Evolutionary conservation across 2,329 filamentous ascomycete species (phyloP).

Genomic region (Rhynchosporium graminicola): DNA sequence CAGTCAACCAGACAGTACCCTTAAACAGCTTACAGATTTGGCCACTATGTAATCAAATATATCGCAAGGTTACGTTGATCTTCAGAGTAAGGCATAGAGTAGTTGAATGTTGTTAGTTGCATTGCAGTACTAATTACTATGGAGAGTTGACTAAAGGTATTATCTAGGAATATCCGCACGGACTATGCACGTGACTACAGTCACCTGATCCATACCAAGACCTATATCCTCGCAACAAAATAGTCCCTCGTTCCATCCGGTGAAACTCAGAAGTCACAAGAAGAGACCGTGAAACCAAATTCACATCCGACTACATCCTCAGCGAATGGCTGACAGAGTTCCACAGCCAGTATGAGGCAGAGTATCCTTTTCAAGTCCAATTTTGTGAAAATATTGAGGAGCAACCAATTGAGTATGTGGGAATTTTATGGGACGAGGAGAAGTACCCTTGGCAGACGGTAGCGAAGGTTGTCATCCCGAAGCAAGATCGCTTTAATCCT

Average conservation of each 20-base stretch:
- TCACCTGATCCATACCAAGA: no score
- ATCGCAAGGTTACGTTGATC: no score
- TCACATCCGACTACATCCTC: constrained; percentile 42
- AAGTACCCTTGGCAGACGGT: constrained; percentile 52
- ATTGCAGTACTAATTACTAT: no score
- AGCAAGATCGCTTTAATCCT: constrained; percentile 46
- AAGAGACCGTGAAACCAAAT: constrained; percentile 43
- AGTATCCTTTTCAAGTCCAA: constrained; percentile 50
- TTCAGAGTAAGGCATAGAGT: no score
- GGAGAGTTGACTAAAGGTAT: no score
- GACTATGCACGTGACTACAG: no score
- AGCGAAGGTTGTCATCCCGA: constrained; percentile 44
- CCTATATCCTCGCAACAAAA: no score
- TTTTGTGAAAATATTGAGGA: constrained; percentile 49
- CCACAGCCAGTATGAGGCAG: constrained; percentile 43
- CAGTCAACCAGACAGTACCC: constrained; percentile 45
- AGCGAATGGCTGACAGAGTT: constrained; percentile 46
- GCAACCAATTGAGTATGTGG: constrained; percentile 48
- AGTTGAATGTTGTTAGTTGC: no score
- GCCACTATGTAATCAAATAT: constrained; percentile 50
- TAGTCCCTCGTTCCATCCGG: constrained; percentile 48
- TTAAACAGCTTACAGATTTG: constrained; percentile 50
- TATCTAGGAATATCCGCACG: no score
- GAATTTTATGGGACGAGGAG: constrained; percentile 47
- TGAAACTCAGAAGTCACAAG: constrained; percentile 45